phyloP scores from a whole-genome alignment of 805 yeast genomes.

The Ogataea angusta region DNA sequence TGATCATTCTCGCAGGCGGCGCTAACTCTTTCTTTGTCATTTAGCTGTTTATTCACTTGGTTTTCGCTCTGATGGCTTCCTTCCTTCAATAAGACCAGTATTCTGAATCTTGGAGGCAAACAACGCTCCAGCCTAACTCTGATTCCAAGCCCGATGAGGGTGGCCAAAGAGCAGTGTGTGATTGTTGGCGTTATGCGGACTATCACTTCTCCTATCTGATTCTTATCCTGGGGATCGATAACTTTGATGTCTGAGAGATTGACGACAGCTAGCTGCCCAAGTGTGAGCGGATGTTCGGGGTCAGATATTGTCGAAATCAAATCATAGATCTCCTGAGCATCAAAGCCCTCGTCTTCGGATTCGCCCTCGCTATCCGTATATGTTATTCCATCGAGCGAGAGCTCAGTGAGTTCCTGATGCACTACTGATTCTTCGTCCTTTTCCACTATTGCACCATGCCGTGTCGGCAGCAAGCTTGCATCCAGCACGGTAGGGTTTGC shows the following conservation, averaged over 20 bases:
- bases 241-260: constrained; percentile 78
- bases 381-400: constrained; percentile 27
- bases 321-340: constrained; percentile 86
- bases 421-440: constrained; percentile 23
- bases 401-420: constrained; percentile 28
- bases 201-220: constrained; percentile 66
- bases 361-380: constrained; percentile 6
- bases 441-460: constrained; percentile 35
- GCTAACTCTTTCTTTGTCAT: constrained; percentile 95
- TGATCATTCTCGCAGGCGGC: constrained; percentile 99
- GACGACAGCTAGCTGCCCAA: constrained; percentile 93
- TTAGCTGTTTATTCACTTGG: constrained; percentile 94
- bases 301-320: constrained; percentile 83
- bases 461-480: constrained; percentile 69
- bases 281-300: constrained; percentile 94
- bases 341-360: constrained; percentile 45
- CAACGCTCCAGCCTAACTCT: constrained; percentile 88
- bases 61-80: constrained; percentile 95
- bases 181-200: constrained; percentile 95
- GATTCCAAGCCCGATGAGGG: constrained; percentile 91
- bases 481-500: constrained; percentile 89
- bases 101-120: constrained; percentile 79
- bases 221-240: constrained; percentile 48
- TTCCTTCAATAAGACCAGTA: constrained; percentile 74
- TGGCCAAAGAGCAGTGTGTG: constrained; percentile 95